Evolutionary conservation across 768 basidiomycete species (phyloP), one percentile per base, ranked within the genome.

Genomic region (Tephrocybe sp.): DNA sequence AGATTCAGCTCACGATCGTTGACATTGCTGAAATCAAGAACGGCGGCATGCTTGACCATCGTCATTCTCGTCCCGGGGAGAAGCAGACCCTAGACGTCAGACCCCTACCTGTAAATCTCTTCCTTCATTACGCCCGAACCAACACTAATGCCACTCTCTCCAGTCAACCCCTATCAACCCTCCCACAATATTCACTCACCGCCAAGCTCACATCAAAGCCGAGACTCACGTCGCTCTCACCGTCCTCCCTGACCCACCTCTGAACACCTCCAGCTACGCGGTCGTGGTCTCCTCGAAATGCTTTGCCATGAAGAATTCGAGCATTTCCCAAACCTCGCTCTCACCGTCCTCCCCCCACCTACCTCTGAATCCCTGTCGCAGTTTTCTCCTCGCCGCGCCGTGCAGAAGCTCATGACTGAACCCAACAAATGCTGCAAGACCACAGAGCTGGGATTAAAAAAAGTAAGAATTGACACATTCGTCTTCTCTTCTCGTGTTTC

Each of bases 191-290:
- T 76, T 73, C 18, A 70, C 77, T 57, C 71, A 73, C 6, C 75
- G 77, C 34, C 68, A 75, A 1, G 72, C 76, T 44, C 66, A 70
- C 59, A 75, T 74, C 56, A 76, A 79, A 62, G 73, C 76, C 2
- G 71, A 74, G 49, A 79, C 77, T n/a, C 76, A 79, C 49, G 75
- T 77, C 40, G 76, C 76, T 0, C 62, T 79, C n/a, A 69, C 66
- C 28, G 73, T 79, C 40, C 66, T 79, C n/a, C n/a, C n/a, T n/a
- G n/a, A n/a, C n/a, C n/a, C n/a, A n/a, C n/a, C n/a, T n/a, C n/a
- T n/a, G n/a, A n/a, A n/a, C n/a, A n/a, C n/a, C n/a, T n/a, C n/a
- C n/a, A n/a, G n/a, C n/a, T n/a, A n/a, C n/a, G n/a, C n/a, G n/a
- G n/a, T n/a, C n/a, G n/a, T n/a, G n/a, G n/a, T n/a, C n/a, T n/a